Evolutionary conservation across 1,139 yeast genomes (phyloP).

Genomic region (Yamadazyma triangularis): DNA sequence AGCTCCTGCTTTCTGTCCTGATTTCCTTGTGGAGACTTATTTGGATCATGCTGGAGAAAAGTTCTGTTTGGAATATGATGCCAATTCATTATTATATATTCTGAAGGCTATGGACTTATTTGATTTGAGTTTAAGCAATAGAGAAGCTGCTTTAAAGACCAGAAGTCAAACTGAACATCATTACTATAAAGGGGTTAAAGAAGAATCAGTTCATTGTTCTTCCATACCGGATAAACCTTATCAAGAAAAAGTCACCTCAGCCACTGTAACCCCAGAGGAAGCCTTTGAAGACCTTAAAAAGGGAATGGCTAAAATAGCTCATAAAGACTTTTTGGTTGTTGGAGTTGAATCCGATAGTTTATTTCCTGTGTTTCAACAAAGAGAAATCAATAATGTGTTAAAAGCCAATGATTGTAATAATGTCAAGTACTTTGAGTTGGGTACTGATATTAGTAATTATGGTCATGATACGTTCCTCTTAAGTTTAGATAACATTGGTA

Average conservation of each 20-base stretch:
- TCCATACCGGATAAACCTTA: slow-evolving; percentile 54
- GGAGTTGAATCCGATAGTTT: slow-evolving; percentile 91
- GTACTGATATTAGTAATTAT: slow-evolving; percentile 69
- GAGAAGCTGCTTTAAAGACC: slow-evolving; percentile 37
- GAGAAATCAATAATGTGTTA: slow-evolving; percentile 68
- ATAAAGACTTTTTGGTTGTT: slow-evolving; percentile 67
- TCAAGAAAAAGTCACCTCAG: slow-evolving; percentile 39
- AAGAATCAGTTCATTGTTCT: background rate
- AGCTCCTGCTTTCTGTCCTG: slow-evolving; percentile 89
- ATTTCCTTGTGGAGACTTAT: slow-evolving; percentile 85
- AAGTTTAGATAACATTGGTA: slow-evolving; percentile 75
- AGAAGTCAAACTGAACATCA: slow-evolving; percentile 33
- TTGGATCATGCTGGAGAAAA: slow-evolving; percentile 94
- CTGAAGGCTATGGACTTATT: slow-evolving; percentile 95
- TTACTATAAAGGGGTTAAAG: slow-evolving; percentile 11
- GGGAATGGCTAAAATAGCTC: slow-evolving; percentile 63
- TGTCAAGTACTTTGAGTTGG: slow-evolving; percentile 61
- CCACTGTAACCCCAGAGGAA: slow-evolving; percentile 45
- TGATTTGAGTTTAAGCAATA: slow-evolving; percentile 60
- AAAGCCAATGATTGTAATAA: slow-evolving; percentile 22
- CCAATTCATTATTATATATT: slow-evolving; percentile 81
- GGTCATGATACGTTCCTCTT: slow-evolving; percentile 90
- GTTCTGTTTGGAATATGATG: slow-evolving; percentile 86
- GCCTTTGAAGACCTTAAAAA: slow-evolving; percentile 53
- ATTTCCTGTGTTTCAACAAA: slow-evolving; percentile 94